Evolutionary conservation across 331 rosid species (phyloP), one percentile per base, ranked within the genome.

Genomic region (Quercus phellos): DNA sequence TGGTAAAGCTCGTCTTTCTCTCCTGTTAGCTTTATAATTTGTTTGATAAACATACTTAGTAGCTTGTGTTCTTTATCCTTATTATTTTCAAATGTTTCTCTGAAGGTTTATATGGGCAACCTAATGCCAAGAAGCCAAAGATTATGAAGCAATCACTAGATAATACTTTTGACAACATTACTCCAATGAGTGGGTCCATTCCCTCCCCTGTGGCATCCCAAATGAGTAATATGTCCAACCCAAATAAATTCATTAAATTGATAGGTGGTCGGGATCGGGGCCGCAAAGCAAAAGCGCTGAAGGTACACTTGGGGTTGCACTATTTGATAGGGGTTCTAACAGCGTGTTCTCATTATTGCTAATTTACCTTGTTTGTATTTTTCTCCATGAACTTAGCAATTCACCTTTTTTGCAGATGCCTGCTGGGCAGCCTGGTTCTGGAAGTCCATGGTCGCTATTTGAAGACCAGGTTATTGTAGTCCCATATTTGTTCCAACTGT

Each of bases 171-270:
- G 99, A 93, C 82, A 87, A 88, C 74, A 80, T 87, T 30, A 72
- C 90, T 79, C 87, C 94, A 34, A 80, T 84, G 76, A 71, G 88
- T 74, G 96, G 94, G 74, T 91, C 98, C 73, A 79, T 93, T 83
- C 97, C 98, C 81, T 96, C 99, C 67, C 98, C 99, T 51, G 99
- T 88, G 74, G 90, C 97, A 55, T 90, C 98, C 56, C 99, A 93
- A 85, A 92, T 90, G 89, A 90, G 95, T 88, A 93, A 92, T 83
- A 90, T 93, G 96, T 82, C 97, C 68, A 92, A 91, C 85, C 84
- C 90, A 55, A 96, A 80, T 90, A 96, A 91, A 86, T 79, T 96
- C 75, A 89, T 93, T 54, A 93, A 86, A 82, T 86, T 93, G 86
- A 93, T 95, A 70, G 90, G 94, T 85, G 97, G 94, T 34, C 92